Conservation (phyloP, 1,284 basidiomycete genomes). For the Caloboletus firmus region DNA sequence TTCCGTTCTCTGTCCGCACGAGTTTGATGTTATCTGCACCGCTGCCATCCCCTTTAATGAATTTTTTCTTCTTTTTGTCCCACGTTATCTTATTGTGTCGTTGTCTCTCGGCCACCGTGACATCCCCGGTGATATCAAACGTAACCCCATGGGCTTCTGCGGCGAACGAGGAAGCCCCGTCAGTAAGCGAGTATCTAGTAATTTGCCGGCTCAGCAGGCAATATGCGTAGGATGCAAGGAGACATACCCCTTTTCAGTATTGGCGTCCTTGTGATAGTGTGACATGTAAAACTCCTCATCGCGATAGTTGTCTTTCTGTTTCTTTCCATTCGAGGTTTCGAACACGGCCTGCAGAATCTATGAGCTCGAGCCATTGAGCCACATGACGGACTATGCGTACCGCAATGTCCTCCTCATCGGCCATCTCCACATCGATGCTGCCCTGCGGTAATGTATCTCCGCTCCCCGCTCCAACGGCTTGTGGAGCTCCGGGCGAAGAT, state of each 20-base stretch:
- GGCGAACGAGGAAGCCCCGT: constrained; percentile 80
- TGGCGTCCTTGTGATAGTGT: constrained; percentile 83
- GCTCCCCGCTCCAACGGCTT: constrained; percentile 41
- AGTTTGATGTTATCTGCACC: constrained; percentile 95
- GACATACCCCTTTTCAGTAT: constrained; percentile 84
- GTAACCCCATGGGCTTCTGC: constrained; percentile 80
- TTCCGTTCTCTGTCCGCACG: constrained; percentile 91
- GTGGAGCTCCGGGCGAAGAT: constrained; percentile 34
- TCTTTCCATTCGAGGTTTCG: constrained; percentile 53
- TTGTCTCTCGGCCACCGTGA: constrained; percentile 55
- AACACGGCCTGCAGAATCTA: constrained; percentile 65
- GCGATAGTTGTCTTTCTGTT: constrained; percentile 52
- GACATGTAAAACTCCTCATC: constrained; percentile 92
- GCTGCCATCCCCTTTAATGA: constrained; percentile 79
- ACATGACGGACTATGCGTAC: constrained; percentile 41
- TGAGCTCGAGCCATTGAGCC: constrained; percentile 14
- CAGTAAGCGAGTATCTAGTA: constrained; percentile 78
- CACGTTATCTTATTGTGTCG: constrained; percentile 71
- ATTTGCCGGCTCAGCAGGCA: constrained; percentile 5
- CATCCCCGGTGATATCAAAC: constrained; percentile 85
- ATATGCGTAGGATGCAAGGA: background rate
- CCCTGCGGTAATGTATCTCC: constrained; percentile 29
- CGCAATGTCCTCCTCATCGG: constrained; percentile 73
- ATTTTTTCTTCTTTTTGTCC: constrained; percentile 98
- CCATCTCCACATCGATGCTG: constrained; percentile 57